Evolutionary conservation across 176 grass and related monocot species (phyloP), one percentile per base, ranked within the genome.

Genomic region (Microstegium vimineum): DNA sequence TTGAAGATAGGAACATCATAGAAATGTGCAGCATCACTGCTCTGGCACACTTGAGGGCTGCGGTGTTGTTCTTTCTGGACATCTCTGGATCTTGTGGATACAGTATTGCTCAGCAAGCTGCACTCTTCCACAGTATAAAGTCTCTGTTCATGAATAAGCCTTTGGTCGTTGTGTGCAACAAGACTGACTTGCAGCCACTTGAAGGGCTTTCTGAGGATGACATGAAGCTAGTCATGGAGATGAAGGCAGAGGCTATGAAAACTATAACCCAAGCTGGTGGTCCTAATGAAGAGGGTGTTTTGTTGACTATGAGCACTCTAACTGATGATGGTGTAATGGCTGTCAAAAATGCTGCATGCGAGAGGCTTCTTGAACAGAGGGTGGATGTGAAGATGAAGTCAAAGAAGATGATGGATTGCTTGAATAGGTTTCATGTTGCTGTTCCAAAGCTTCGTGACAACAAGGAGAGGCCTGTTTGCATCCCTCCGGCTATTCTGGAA

Each of bases 51-150:
- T 85, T 89, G 77, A 89, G 87, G 71, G 87, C 87, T n/a, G 87
- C 87, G 10, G 87, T 89, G 64, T 77, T 89, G 4, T 89, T 89
- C 83, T 89, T 89, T 84, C 77, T 94, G 71, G 93, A 94, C 51
- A 85, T 92, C 41, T 95, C 93, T 63, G 93, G 90, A 28, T 92
- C 93, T 34, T 95, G 93, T 88, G 93, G 93, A 4, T 95, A 95
- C 78, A 92, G 63, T 37, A 90, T 95, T 17, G 85, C 69, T 8
- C 93, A 95, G 60, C 93, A 95, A 82, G 87, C 87, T 38, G 90
- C 93, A 46, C 90, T 95, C 56, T 95, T 95, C 59, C 90, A 90
- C 66, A 95, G 93, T 74, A 94, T 94, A 51, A 94, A 94, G 82
- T 92, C 84, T 30, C 59, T 94, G 74, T 94, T 94, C 79, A 90